Base-by-base conservation (phyloP, 192 early-diverging fungal genomes). In the Funneliformis geosporum region DNA sequence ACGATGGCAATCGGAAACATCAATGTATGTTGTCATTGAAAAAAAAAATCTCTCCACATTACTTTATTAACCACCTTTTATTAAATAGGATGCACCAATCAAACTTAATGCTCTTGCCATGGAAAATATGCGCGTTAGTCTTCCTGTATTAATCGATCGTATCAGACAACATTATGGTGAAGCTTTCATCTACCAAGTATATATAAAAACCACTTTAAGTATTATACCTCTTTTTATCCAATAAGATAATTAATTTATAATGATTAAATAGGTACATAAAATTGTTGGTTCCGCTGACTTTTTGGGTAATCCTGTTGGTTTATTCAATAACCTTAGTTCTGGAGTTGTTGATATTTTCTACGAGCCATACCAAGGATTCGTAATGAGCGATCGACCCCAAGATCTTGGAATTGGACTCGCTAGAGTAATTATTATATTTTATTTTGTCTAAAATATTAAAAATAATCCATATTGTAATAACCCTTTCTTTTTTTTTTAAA, bases 1-100 rank as follows among this genome's bases (percentile, higher is more conserved):
- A 98, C 96, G 0, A 96, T 97, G 95, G 96, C 97, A 12, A 91
- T 99, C 62, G 98, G 96, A 76, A 99, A 99, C 75, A 94, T 99
- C 78, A 95, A 98, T 85, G 92, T 93, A 82, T 83, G 90, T 84
- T 11, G 18, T 12, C 50, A 46, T 65, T 47, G 55, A 14, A 0
- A 11, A 46, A n/a, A 44, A 44, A 44, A 44, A 44, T 10, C 5
- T 12, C 12, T 12, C 2, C 46, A 11, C 10, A 12, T 47, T 78
- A 21, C 5, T 43, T 46, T 40, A 44, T n/a, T 40, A n/a, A 69
- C 38, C 61, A 40, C 50, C 21, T 50, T 60, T 25, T 23, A 25
- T 59, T 40, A 25, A 33, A 72, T 80, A 93, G 90, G 93, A 94
- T 82, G 96, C 96, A 9, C 95, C 97, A 0, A 90, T 97, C 46